Conservation (phyloP, 192 early-diverging fungal species). For the Podila epigama region DNA sequence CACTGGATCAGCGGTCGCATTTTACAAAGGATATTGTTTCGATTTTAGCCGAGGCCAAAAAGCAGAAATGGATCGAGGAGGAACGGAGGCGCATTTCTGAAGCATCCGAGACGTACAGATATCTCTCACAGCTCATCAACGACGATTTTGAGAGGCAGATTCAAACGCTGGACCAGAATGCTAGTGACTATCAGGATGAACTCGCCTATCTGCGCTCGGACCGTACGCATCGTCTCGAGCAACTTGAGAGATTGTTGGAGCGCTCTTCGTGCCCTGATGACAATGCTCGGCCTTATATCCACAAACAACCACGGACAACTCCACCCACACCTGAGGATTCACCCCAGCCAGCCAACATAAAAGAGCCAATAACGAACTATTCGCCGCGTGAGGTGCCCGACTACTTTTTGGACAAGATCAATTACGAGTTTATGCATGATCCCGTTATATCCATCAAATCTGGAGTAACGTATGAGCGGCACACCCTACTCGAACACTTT, state of each 20-base stretch:
- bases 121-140: constrained; percentile 67
- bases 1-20: constrained; percentile 62
- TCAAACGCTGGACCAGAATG: constrained; percentile 11
- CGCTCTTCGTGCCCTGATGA: constrained; percentile 52
- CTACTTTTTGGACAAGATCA: constrained; percentile 72
- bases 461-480: constrained; percentile 80
- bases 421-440: constrained; percentile 87
- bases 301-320: constrained; percentile 58
- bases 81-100: constrained; percentile 61
- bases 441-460: constrained; percentile 65
- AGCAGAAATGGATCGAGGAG: constrained; percentile 72
- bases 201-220: constrained; percentile 16
- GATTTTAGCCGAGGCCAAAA: constrained; percentile 67
- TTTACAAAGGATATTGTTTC: constrained; percentile 70
- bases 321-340: constrained; percentile 17
- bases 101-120: constrained; percentile 67
- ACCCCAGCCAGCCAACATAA: neutral
- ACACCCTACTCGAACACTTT: constrained; percentile 77
- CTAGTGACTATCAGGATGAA: constrained; percentile 21
- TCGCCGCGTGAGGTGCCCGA: constrained; percentile 61
- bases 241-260: constrained; percentile 34
- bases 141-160: constrained; percentile 60
- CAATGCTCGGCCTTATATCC: constrained; percentile 58
- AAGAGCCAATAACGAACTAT: neutral
- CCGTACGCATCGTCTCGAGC: constrained; percentile 10